Percentiles rank a stretch among this genome's conserved stretches.
These are phyloP conservation scores for Termitomyces sp. DNA, from an alignment of 768 basidiomycete genomes.

Conservation along the genomic window DNA sequence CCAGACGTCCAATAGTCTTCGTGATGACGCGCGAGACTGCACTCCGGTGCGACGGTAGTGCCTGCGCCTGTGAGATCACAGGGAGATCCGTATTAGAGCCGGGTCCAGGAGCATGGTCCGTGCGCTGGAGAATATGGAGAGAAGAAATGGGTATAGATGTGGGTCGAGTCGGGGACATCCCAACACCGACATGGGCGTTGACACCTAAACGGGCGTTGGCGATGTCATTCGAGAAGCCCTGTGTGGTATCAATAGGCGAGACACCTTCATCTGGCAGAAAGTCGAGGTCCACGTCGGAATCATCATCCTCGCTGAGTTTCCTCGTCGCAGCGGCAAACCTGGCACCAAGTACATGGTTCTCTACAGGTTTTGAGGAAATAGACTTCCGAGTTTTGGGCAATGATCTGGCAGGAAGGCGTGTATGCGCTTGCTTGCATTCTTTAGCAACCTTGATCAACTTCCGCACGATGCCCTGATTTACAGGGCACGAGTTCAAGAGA, in stretches of 20 bases:
- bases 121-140: constrained; percentile 37
- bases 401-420: constrained; percentile 27
- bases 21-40: constrained; percentile 71
- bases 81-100: constrained; percentile 20
- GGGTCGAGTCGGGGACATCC: constrained; percentile 33
- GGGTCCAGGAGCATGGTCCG: constrained; percentile 26
- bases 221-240: constrained; percentile 35
- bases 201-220: constrained; percentile 44
- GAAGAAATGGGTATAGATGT: constrained; percentile 45
- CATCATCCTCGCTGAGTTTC: constrained; percentile 42
- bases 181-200: constrained; percentile 27
- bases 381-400: constrained; percentile 25
- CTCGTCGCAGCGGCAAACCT: constrained; percentile 59
- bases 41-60: constrained; percentile 52
- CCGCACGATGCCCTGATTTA: constrained; percentile 64
- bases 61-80: constrained; percentile 30
- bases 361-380: constrained; percentile 26
- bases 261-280: constrained; percentile 52
- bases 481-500: constrained; percentile 1
- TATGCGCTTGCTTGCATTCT: constrained; percentile 70
- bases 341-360: constrained; percentile 51
- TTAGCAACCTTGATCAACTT: constrained; percentile 80
- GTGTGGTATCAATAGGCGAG: constrained; percentile 18
- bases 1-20: constrained; percentile 77
- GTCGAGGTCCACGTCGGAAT: constrained; percentile 75